A percentile compares a stretch with the other conserved stretches of the same genome.
These are phyloP conservation scores for Fragilaria crotonensis DNA, from an alignment of 108 stramenopile species.

Conservation along the genomic window DNA sequence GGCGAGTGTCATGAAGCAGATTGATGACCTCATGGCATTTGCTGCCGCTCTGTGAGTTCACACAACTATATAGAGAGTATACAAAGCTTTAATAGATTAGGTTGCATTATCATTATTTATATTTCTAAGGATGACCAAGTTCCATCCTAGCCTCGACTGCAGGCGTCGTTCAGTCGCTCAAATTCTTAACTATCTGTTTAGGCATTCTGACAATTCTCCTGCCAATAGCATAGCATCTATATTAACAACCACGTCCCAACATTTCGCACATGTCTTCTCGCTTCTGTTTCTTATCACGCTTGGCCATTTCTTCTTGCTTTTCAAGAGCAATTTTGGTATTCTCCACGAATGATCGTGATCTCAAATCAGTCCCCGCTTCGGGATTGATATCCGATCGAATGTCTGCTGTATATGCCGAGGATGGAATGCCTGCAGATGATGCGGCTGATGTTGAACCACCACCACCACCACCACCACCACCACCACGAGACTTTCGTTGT, in stretches of 20 bases:
- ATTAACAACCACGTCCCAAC: conserved; percentile 17
- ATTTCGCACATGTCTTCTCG: conserved; percentile 16
- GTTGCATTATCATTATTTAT: no score
- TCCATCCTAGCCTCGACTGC: no score
- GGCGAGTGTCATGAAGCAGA: conserved; percentile 64
- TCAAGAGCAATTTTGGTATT: conserved; percentile 19
- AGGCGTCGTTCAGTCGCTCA: no score
- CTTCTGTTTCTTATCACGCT: conserved; percentile 12
- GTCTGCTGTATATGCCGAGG: neutral
- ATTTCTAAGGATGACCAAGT: no score
- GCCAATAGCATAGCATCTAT: neutral
- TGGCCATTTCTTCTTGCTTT: conserved; percentile 14
- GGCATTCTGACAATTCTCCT: no score
- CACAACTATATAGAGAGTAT: neutral
- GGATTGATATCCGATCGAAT: conserved; percentile 13
- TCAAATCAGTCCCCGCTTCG: conserved; percentile 7
- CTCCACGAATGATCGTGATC: conserved; percentile 8
- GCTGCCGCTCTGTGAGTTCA: conserved; percentile 38
- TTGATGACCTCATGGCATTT: conserved; percentile 68
- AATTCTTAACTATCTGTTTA: no score
- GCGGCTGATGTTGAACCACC: neutral
- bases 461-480: no score
- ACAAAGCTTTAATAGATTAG: no score
- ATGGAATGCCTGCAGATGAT: no score
- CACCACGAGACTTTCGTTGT: conserved; percentile 1